Evolutionary conservation across 1,284 basidiomycete species (phyloP), one percentile per base, ranked within the genome.

Genomic region (Ganoderma meredithae): DNA sequence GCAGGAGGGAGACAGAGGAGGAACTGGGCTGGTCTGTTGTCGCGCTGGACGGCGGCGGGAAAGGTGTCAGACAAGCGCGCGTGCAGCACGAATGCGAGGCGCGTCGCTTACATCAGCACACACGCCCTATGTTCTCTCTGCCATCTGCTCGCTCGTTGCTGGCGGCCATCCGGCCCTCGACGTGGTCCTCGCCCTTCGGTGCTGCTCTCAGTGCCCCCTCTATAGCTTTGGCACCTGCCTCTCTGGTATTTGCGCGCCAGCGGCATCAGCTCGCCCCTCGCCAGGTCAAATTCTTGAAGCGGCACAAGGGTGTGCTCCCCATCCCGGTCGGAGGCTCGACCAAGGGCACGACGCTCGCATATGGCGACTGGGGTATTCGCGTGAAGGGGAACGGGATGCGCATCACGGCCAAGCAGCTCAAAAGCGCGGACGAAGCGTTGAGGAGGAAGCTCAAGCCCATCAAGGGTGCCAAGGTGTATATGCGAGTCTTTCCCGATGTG

Each of bases 331-430:
- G 97, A 67, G 97, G 98, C 19, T 97, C 95, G 19, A 94, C 90
- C 43, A 95, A 96, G 77, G 98, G 97, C 31, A 98, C 97, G 10
- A 97, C 96, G 0, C 88, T 99, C 39, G 90, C 95, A 40, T 95
- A 49, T 33, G 98, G 97, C 47, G 91, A 94, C 17, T 99, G 92
- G 86, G 98, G 98, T 4, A 88, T 99, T 58, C 84, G 98, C 52
- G 93, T 98, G 25, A 93, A 95, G 75, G 91, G 92, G 0, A 85
- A 91, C 68, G 95, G 95, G 0, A 88, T 88, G 53, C 86, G 97
- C 49, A 83, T 99, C n/a, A 93, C 90, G 7, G 97, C 96, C 0
- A 98, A 97, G 79, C 96, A 98, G 82, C 88, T 99, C 19, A 87
- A 90, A 61, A 90, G 93, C 0, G 95, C 93, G 0, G 92, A 96